Evolutionary conservation across 2,329 filamentous ascomycete species (phyloP).

Genomic region (Didymellaceae sp.): DNA sequence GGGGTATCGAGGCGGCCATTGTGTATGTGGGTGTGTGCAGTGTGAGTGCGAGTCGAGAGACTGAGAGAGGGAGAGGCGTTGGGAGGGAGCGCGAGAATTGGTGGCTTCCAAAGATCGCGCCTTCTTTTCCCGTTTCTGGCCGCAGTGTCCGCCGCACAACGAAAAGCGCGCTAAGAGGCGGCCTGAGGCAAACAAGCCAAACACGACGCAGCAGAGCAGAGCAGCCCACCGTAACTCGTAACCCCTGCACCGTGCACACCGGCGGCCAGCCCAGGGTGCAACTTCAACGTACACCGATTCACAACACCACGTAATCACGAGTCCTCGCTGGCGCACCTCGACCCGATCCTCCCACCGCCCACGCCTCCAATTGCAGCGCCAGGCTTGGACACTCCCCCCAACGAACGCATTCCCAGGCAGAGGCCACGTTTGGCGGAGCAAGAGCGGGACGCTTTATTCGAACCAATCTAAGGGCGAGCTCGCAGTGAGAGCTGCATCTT

Average conservation of each 20-base stretch:
- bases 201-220: slow-evolving; percentile 27
- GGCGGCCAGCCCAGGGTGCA: slow-evolving; percentile 32
- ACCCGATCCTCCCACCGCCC: slow-evolving; percentile 7
- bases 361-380: slow-evolving; percentile 14
- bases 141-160: slow-evolving; percentile 23
- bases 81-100: slow-evolving; percentile 3
- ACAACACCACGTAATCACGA: slow-evolving; percentile 21
- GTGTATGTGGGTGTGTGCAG: background rate
- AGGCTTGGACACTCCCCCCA: slow-evolving; percentile 9
- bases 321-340: slow-evolving; percentile 15
- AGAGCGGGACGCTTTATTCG: slow-evolving; percentile 35
- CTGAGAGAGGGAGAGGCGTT: slow-evolving; percentile 2
- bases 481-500: slow-evolving; percentile 30
- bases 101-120: slow-evolving; percentile 10
- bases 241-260: slow-evolving; percentile 45
- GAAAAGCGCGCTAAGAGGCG: slow-evolving; percentile 16
- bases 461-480: slow-evolving; percentile 32
- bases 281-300: slow-evolving; percentile 47
- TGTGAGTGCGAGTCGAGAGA: background rate
- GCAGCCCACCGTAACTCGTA: slow-evolving; percentile 28
- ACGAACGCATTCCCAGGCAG: slow-evolving; percentile 21
- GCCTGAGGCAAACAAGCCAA: slow-evolving; percentile 30
- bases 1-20: slow-evolving; percentile 44
- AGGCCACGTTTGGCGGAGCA: slow-evolving; percentile 48
- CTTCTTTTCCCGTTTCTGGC: slow-evolving; percentile 36